These are phyloP conservation scores for Camellia oleifera DNA, from an alignment of 179 eudicot species.

Conservation along the genomic window DNA sequence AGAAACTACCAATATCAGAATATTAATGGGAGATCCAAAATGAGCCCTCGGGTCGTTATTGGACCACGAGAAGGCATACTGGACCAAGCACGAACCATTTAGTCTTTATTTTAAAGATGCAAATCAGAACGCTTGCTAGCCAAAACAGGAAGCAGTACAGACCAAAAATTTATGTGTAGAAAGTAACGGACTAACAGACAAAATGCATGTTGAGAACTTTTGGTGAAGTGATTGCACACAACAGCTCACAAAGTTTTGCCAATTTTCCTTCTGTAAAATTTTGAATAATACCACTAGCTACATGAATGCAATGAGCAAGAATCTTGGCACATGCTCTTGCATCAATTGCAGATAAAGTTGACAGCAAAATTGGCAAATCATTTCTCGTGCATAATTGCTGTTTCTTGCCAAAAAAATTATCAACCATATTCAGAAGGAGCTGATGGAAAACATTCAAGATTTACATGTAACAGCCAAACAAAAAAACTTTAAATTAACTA, in stretches of 20 bases:
- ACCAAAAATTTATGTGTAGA: background rate
- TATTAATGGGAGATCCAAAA: no score
- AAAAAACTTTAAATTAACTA: background rate
- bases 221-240: background rate
- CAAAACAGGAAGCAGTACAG: background rate
- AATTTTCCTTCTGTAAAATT: background rate
- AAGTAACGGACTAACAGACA: no score
- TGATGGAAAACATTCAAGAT: background rate
- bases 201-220: no score
- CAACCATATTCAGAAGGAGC: background rate
- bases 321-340: background rate
- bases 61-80: background rate
- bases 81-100: background rate
- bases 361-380: background rate
- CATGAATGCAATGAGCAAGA: background rate
- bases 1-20: no score
- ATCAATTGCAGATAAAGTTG: background rate
- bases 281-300: background rate
- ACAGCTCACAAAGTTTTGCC: background rate
- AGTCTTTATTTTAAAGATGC: background rate
- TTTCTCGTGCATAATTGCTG: background rate
- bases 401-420: background rate
- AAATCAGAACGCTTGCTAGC: no score
- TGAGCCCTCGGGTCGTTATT: no score
- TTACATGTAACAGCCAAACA: background rate